Conservation (phyloP, 345 rosid species). For the Cardamine chenopodiifolia region DNA sequence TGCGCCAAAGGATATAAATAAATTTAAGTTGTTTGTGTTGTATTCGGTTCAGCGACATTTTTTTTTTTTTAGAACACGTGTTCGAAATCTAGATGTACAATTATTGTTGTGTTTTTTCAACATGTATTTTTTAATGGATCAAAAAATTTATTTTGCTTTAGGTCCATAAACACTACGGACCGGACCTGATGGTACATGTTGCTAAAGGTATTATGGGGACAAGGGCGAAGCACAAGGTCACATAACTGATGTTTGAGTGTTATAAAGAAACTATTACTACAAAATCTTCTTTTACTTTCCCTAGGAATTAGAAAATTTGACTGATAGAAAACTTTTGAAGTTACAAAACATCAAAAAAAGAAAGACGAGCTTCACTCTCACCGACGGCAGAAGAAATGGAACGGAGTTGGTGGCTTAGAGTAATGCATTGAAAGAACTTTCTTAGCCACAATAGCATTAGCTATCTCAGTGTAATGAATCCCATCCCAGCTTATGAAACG, state of each 20-base stretch:
- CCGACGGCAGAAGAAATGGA: constrained; percentile 58
- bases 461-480: constrained; percentile 80
- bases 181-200: no score
- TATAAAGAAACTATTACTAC: neutral
- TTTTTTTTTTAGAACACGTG: no score
- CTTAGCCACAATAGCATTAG: constrained; percentile 58
- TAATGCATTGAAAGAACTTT: constrained; percentile 51
- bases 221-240: neutral
- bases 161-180: no score
- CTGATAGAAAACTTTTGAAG: neutral
- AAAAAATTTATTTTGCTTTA: no score
- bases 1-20: no score
- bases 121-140: no score
- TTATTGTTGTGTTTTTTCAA: no score
- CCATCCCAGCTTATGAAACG: constrained; percentile 70
- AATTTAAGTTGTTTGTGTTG: no score
- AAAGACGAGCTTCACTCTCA: neutral
- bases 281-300: neutral
- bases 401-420: constrained; percentile 18
- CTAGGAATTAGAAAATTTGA: neutral
- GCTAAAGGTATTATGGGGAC: neutral
- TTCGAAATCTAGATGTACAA: no score
- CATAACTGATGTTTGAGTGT: neutral
- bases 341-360: neutral
- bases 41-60: no score